phyloP scores from a whole-genome alignment of 2,329 filamentous ascomycete species.

The Neofusicoccum ribis region DNA sequence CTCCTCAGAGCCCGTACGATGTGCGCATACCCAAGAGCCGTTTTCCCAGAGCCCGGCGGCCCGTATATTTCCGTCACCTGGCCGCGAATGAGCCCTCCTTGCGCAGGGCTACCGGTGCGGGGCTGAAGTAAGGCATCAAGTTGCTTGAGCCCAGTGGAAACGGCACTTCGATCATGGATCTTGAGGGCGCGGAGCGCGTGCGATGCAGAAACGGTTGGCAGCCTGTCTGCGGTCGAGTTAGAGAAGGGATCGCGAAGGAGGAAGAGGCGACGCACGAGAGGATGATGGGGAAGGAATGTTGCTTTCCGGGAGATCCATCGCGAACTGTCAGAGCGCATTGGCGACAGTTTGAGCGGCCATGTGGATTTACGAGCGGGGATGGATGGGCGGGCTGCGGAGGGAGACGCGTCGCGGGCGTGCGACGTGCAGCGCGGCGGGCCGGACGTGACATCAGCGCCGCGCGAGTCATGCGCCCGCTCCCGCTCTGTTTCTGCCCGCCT shows the following conservation, averaged over 20 bases:
- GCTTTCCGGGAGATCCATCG: conserved; percentile 33
- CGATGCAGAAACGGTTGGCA: conserved; percentile 75
- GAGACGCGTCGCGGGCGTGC: conserved; percentile 1
- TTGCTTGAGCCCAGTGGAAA: conserved; percentile 49
- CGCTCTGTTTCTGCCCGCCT: not conserved
- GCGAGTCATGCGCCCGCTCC: not conserved
- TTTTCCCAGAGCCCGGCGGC: conserved; percentile 83
- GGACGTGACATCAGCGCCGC: conserved; percentile 4
- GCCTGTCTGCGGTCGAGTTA: conserved; percentile 54
- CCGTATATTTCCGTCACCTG: conserved; percentile 87
- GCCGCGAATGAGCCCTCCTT: conserved; percentile 68
- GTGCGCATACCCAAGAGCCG: conserved; percentile 68
- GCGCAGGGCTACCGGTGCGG: conserved; percentile 27
- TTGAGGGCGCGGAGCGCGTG: conserved; percentile 66
- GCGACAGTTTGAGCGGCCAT: not conserved
- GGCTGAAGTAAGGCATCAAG: conserved; percentile 47
- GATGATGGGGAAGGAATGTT: conserved; percentile 35
- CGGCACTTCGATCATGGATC: conserved; percentile 48
- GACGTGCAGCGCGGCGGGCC: not conserved
- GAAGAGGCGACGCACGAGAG: conserved; percentile 35
- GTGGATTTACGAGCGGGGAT: not conserved
- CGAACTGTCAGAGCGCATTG: not conserved
- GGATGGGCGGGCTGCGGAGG: not conserved
- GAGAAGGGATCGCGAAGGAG: not conserved
- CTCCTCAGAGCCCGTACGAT: not conserved